Evolutionary conservation across 768 basidiomycete genomes (phyloP), one percentile per base, ranked within the genome.

Genomic region (Lentinula boryana): DNA sequence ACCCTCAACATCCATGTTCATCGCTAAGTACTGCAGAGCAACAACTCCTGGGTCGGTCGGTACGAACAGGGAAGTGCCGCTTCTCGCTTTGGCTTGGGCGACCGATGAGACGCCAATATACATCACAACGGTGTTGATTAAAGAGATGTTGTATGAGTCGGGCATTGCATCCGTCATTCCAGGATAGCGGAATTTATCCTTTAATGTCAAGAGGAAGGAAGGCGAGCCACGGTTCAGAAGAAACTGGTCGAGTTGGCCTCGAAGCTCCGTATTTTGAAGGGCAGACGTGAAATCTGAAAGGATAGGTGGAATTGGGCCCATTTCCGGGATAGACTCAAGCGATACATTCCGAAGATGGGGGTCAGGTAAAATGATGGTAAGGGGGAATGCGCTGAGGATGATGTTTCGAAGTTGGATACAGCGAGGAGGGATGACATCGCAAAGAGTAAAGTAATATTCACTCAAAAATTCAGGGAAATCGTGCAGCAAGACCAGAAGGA

Each of bases 391-490:
- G 71, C 92, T 91, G 64, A 98, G 87, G 63, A 99, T 86, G 76
- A 99, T 87, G 77, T 99, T 99, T 66, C 95, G 89, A 57, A 98
- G 83, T 74, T 99, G 97, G 61, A 96, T 87, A 81, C 95, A 98
- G 64, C 89, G 85, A 31, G 88, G 80, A 50, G 97, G 97, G 63
- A 99, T 92, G 62, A 84, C 89, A 64, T 98, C 96, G 69, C 94
- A 93, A 35, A 99, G 85, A 46, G 93, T 89, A 76, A 96, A 95
- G 75, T 98, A 96, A 71, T 95, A 94, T 76, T 95, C 94, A 72
- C 89, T 93, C 63, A 98, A 80, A 80, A 98, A 98, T 63, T 98
- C 97, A 55, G 97, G 97, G 80, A 98, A 98, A 75, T 98, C 97
- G 73, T 99, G 95, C 18, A 99, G 85, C 56, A 99, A 87, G 61